Evolutionary conservation across 2,329 filamentous ascomycete species (phyloP).

Genomic region (Pestalotiopsis sp.): DNA sequence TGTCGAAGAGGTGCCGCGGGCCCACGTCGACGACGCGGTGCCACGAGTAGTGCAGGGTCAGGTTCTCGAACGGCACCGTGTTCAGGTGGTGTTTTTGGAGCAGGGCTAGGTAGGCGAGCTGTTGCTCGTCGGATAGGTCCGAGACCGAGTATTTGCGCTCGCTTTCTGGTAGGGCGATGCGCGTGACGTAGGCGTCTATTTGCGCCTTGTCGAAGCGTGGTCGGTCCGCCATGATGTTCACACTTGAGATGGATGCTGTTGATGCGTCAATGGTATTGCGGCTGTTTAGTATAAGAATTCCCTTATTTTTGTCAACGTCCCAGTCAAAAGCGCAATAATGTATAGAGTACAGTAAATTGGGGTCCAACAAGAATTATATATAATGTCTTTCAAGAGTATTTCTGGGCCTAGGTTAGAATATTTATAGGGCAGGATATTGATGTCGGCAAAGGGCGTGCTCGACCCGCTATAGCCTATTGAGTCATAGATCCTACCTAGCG

Average conservation of each 20-base stretch:
- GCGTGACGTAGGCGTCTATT: conserved; percentile 22
- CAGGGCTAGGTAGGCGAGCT: conserved; percentile 16
- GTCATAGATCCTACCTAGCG: neutral
- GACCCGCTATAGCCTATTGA: neutral
- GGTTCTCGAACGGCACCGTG: conserved; percentile 48
- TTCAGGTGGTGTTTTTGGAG: conserved; percentile 39
- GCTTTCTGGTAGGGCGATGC: conserved; percentile 20
- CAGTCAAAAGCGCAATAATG: neutral
- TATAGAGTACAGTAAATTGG: neutral
- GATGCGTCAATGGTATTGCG: neutral
- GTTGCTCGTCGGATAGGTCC: neutral
- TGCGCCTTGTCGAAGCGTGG: conserved; percentile 19
- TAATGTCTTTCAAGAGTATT: no score
- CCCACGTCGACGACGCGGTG: conserved; percentile 35
- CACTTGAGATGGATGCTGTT: neutral
- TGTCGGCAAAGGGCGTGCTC: neutral
- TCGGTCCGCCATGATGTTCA: conserved; percentile 22
- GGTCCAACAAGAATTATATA: no score
- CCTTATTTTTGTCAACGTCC: neutral
- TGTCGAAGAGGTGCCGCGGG: conserved; percentile 38
- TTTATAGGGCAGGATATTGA: neutral
- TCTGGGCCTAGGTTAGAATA: neutral
- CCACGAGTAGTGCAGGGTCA: conserved; percentile 44
- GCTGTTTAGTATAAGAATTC: neutral
- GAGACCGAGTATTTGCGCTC: conserved; percentile 16